A percentile compares a stretch with the other conserved stretches of the same genome.
Conservation (phyloP, 164 flowering plant genomes). For the Litsea cubeba region DNA sequence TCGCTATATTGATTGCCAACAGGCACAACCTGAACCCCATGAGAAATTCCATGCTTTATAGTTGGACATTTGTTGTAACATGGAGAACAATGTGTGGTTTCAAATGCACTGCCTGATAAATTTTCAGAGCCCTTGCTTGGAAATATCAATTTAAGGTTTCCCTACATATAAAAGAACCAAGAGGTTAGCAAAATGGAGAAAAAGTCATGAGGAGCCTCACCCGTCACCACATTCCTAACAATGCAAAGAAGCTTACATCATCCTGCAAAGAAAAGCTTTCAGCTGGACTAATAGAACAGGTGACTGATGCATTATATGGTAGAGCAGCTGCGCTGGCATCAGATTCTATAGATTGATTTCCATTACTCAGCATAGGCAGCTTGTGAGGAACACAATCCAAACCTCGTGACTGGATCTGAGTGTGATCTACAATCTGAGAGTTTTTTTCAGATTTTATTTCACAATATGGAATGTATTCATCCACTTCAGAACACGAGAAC, state of each 20-base stretch:
- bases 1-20: constrained; percentile 36
- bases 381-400: constrained; percentile 10
- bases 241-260: constrained; percentile 37
- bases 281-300: constrained; percentile 13
- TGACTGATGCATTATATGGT: constrained; percentile 30
- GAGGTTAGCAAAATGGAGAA: not conserved
- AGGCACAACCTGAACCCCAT: constrained; percentile 18
- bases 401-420: constrained; percentile 12
- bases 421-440: constrained; percentile 10
- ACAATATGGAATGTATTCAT: constrained; percentile 67
- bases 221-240: constrained; percentile 7
- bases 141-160: not conserved
- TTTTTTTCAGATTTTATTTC: constrained; percentile 36
- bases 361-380: constrained; percentile 2
- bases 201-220: not conserved
- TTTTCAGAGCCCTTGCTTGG: constrained; percentile 19
- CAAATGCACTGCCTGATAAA: constrained; percentile 15
- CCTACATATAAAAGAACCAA: not conserved
- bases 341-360: constrained; percentile 11
- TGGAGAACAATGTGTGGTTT: constrained; percentile 24
- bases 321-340: constrained; percentile 26
- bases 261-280: constrained; percentile 12
- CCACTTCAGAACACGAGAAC: constrained; percentile 30
- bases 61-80: constrained; percentile 19
- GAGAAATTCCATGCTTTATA: constrained; percentile 12